Base-by-base conservation (phyloP, 2,329 filamentous ascomycete species). In the Bipolaris victoriae region DNA sequence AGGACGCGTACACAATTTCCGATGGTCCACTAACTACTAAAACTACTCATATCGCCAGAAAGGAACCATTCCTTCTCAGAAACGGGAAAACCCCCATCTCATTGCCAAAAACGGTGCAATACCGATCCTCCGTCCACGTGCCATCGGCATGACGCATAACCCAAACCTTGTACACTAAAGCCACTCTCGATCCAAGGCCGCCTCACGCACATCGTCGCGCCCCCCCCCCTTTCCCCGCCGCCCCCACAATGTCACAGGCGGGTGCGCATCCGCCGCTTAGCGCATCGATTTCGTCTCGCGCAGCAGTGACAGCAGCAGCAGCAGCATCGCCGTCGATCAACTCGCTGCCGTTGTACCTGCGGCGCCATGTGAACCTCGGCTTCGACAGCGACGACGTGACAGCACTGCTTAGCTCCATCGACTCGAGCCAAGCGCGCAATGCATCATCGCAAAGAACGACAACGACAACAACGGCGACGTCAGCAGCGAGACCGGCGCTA, bases 331-430 rank as follows among this genome's bases (percentile, higher is more conserved):
- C 29, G 29, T 31, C 29, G 10, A 31, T 60, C 39, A 39, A 24
- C 29, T 51, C 51, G 3, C 55, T 70, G 1, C 70, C 70, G 5
- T n/a, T 52, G 3, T 73, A 68, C 49, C 61, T 72, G 4, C 40
- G 61, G 0, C 61, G 58, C 1, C 67, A 74, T 22, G 5, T 68
- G 10, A 49, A 66, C 1, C 49, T 74, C 6, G 70, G 68, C 31
- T 74, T 70, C 51, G 62, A 66, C 31, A 31, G 59, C 1, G 65
- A 69, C 31, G 72, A 76, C 43, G 46, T 74, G 3, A 51, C 64
- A 7, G 68, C 70, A 2, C 57, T 74, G 4, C 57, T 76, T 37
- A 54, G 41, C 40, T 64, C 69, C 0, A 75, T 75, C 9, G 69
- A 73, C 15, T 62, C 67, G 0, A 74, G 70, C 60, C 69, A 75